Percentiles rank a stretch among this genome's conserved stretches.
Conservation (phyloP, 2,329 filamentous ascomycete species). For the Cordyceps fumosorosea region DNA sequence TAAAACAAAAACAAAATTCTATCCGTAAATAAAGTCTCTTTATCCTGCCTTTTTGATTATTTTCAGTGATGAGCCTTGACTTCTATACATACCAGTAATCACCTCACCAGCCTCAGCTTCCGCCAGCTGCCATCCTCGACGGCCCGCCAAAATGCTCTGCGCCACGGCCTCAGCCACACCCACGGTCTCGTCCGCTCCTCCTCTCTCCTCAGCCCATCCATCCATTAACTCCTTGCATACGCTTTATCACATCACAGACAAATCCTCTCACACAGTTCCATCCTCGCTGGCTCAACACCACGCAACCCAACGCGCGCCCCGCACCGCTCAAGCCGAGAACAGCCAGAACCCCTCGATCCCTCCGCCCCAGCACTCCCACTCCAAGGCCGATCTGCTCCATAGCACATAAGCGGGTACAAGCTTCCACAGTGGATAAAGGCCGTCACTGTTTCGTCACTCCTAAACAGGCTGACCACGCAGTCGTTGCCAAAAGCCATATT, state of each 20-base stretch:
- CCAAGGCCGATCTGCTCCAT: not conserved
- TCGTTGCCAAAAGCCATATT: not conserved
- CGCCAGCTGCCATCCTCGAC: not conserved
- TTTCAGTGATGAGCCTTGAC: too few species aligned
- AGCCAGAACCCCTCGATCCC: not conserved
- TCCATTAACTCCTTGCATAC: not conserved
- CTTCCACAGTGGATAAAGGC: not conserved
- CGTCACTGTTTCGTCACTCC: slow-evolving; percentile 8
- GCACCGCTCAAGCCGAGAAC: not conserved
- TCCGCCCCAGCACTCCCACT: not conserved
- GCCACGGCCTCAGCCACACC: slow-evolving; percentile 1
- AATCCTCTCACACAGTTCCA: not conserved
- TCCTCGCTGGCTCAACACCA: not conserved
- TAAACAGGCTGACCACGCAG: not conserved
- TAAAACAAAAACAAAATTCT: too few species aligned
- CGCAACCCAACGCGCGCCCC: not conserved
- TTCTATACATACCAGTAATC: too few species aligned
- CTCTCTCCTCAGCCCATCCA: not conserved
- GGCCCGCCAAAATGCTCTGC: not conserved
- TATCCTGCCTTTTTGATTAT: too few species aligned
- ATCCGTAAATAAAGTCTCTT: too few species aligned
- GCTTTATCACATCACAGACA: not conserved
- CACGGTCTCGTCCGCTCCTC: not conserved
- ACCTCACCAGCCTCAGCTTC: not conserved
- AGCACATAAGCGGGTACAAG: slow-evolving; percentile 2